These are phyloP conservation scores for Prunus armeniaca DNA, from an alignment of 306 rosid genomes.

Conservation along the genomic window DNA sequence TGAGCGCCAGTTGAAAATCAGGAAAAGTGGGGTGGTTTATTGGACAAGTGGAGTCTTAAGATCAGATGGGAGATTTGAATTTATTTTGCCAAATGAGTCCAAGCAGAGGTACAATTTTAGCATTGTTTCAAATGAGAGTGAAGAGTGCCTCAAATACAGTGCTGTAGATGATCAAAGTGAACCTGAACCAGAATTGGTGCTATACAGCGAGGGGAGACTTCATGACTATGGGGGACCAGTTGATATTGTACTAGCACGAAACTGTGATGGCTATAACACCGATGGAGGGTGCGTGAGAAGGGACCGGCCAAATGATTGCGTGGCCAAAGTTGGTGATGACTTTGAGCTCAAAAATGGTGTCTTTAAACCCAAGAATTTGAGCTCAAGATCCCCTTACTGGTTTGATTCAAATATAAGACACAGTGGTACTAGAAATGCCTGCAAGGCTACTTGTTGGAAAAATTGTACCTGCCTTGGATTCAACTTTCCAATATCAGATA, in stretches of 20 bases:
- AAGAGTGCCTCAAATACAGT: neutral
- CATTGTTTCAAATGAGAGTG: neutral
- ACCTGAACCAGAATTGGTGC: neutral
- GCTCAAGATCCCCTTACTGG: neutral
- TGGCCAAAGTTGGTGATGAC: neutral
- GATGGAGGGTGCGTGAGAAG: neutral
- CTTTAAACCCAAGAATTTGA: neutral
- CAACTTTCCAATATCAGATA: neutral
- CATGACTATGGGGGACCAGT: accelerated
- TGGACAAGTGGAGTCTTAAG: neutral
- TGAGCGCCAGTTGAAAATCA: neutral
- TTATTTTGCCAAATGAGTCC: neutral
- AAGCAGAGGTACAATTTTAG: neutral
- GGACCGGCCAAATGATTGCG: neutral
- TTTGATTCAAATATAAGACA: neutral
- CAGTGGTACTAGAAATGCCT: neutral
- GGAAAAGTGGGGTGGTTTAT: neutral
- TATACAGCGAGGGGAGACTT: neutral
- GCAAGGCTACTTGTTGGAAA: constrained; percentile 11
- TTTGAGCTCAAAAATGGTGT: neutral
- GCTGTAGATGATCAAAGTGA: neutral
- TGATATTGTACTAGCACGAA: neutral
- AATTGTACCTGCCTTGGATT: constrained; percentile 25
- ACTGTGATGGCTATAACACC: neutral
- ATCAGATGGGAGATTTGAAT: neutral